These are phyloP conservation scores for Sporothrix curviconia DNA, from an alignment of 2,329 filamentous ascomycete species.

Conservation along the genomic window DNA sequence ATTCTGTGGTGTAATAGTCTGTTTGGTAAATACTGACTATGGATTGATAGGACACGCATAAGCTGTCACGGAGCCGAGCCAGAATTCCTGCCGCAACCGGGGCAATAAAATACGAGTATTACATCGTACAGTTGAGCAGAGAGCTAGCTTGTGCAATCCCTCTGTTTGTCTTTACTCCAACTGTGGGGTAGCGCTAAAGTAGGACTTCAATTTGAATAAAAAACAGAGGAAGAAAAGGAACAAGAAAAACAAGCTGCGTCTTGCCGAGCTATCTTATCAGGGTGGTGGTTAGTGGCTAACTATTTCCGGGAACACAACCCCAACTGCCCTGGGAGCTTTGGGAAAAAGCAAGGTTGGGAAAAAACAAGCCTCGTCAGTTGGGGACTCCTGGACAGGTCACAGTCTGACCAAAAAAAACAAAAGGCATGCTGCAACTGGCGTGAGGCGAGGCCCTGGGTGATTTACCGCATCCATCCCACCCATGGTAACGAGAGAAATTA, in stretches of 20 bases:
- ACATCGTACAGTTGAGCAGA: neutral
- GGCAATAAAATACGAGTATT: neutral
- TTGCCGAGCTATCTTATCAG: too few species aligned
- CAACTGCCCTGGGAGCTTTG: neutral
- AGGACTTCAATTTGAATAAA: too few species aligned
- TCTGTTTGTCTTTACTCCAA: neutral
- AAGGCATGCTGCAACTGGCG: neutral
- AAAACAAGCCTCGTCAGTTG: too few species aligned
- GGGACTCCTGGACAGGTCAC: too few species aligned
- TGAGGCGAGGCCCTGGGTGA: neutral
- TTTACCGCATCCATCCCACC: neutral
- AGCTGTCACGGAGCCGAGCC: neutral
- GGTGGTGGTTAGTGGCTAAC: conserved; percentile 11
- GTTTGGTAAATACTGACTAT: too few species aligned
- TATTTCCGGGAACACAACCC: conserved; percentile 6
- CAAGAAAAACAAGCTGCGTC: neutral
- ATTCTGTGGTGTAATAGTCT: too few species aligned
- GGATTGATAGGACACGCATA: neutral
- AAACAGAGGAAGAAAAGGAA: neutral
- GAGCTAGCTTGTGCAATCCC: neutral
- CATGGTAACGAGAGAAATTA: neutral
- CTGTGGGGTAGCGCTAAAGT: conserved; percentile 11
- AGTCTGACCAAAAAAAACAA: neutral
- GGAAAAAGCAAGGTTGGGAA: neutral
- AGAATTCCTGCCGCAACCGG: neutral